Conservation (phyloP, 2,329 filamentous ascomycete species). For the Ophiognomonia clavigignenti-juglandacearum region DNA sequence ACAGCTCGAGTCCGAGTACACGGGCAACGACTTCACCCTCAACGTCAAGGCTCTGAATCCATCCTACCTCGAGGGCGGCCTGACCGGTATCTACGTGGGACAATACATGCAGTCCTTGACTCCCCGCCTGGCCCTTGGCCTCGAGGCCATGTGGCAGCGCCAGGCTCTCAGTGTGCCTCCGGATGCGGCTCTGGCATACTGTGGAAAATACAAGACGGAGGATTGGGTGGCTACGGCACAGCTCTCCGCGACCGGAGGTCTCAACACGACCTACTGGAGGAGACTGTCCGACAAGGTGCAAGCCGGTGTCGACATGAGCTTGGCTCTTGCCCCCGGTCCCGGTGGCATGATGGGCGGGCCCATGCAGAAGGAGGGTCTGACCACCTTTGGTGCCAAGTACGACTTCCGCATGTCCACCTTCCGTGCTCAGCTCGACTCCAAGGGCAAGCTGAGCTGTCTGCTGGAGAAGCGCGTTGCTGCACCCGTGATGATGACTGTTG, state of each 20-base stretch:
- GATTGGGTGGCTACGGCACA: conserved; percentile 94
- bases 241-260: conserved; percentile 78
- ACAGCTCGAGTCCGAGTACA: conserved; percentile 94
- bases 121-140: conserved; percentile 75
- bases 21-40: conserved; percentile 86
- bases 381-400: conserved; percentile 93
- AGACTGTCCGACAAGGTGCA: conserved; percentile 91
- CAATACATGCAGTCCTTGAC: conserved; percentile 95
- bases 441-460: conserved; percentile 87
- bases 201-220: conserved; percentile 80
- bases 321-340: conserved; percentile 67
- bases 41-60: conserved; percentile 94
- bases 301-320: conserved; percentile 89
- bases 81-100: conserved; percentile 93
- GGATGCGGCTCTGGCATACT: conserved; percentile 88
- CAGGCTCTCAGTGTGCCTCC: conserved; percentile 77
- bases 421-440: conserved; percentile 91
- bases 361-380: conserved; percentile 78
- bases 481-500: conserved; percentile 89
- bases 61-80: conserved; percentile 83
- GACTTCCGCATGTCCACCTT: conserved; percentile 95
- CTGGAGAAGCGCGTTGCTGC: conserved; percentile 95
- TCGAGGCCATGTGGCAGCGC: conserved; percentile 94
- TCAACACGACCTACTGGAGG: conserved; percentile 93
- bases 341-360: conserved; percentile 71